Percentiles rank a stretch among this genome's conserved stretches.
These are phyloP conservation scores for Phytophthora sp. DNA, from an alignment of 352 stramenopile genomes.

Conservation along the genomic window DNA sequence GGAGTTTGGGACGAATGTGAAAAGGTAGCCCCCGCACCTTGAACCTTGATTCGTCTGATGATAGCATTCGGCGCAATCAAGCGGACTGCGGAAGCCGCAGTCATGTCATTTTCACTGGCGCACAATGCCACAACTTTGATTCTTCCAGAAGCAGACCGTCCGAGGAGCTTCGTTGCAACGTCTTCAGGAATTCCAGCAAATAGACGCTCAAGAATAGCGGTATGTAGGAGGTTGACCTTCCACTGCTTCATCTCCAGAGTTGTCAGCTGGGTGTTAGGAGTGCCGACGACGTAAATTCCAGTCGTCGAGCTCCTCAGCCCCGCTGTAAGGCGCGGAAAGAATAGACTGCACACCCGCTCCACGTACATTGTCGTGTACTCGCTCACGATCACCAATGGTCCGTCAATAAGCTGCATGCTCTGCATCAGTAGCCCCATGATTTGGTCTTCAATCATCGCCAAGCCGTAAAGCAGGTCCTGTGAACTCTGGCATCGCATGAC, in stretches of 20 bases:
- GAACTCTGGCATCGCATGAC: constrained; percentile 15
- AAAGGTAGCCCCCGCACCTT: neutral
- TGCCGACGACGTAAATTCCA: constrained; percentile 55
- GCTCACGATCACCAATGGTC: constrained; percentile 54
- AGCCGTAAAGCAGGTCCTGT: constrained; percentile 3
- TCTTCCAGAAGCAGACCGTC: constrained; percentile 1
- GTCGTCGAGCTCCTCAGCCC: constrained; percentile 32
- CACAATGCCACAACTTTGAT: constrained; percentile 39
- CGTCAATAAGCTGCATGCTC: constrained; percentile 16
- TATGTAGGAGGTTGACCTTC: constrained; percentile 57
- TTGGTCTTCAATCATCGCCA: constrained; percentile 40
- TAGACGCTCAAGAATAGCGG: constrained; percentile 43
- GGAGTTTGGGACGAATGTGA: constrained; percentile 2
- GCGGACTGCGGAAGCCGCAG: constrained; percentile 25
- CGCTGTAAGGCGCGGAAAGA: constrained; percentile 51
- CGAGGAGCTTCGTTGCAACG: constrained; percentile 1
- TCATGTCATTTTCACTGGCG: constrained; percentile 35
- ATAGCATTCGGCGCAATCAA: constrained; percentile 46
- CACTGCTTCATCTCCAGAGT: constrained; percentile 45
- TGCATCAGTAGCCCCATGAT: constrained; percentile 43
- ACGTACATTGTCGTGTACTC: constrained; percentile 47
- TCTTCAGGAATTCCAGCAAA: constrained; percentile 2
- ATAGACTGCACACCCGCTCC: constrained; percentile 45
- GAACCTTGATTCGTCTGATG: constrained; percentile 44
- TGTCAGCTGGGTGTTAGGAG: constrained; percentile 37